These are phyloP conservation scores for Hemileccinum rubropunctum DNA, from an alignment of 768 basidiomycete genomes.

Conservation along the genomic window DNA sequence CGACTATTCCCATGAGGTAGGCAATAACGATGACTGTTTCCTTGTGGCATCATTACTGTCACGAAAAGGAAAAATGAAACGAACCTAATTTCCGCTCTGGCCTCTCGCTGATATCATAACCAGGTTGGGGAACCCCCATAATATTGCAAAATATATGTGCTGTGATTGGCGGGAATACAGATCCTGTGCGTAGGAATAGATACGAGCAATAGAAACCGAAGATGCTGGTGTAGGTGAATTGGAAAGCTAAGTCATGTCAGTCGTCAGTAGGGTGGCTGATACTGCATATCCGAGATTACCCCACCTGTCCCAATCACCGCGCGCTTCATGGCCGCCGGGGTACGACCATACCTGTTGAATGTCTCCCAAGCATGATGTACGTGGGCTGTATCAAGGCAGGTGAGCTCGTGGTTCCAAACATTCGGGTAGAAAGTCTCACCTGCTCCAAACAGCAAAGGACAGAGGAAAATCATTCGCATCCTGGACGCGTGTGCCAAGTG, in stretches of 20 bases:
- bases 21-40: conserved; percentile 48
- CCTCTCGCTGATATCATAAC: conserved; percentile 51
- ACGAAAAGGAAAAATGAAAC: conserved; percentile 25
- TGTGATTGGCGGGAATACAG: conserved; percentile 70
- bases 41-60: conserved; percentile 12
- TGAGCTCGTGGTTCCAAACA: conserved; percentile 4
- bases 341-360: conserved; percentile 74
- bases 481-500: conserved; percentile 59
- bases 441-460: conserved; percentile 85
- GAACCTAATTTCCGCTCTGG: conserved; percentile 51
- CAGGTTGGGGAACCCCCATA: conserved; percentile 83
- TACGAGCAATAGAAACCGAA: conserved; percentile 89
- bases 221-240: conserved; percentile 85
- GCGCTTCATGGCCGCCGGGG: conserved; percentile 53
- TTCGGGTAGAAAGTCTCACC: conserved; percentile 46
- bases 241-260: conserved; percentile 58
- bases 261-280: conserved; percentile 11
- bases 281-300: conserved; percentile 15
- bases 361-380: conserved; percentile 89
- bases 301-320: conserved; percentile 58
- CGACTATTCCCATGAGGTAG: conserved; percentile 59
- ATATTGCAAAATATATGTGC: conserved; percentile 93
- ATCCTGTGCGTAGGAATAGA: conserved; percentile 83
- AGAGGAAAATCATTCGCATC: conserved; percentile 66
- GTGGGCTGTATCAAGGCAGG: conserved; percentile 58